Evolutionary conservation across 2,329 filamentous ascomycete species (phyloP).

Genomic region (Nemania diffusa): DNA sequence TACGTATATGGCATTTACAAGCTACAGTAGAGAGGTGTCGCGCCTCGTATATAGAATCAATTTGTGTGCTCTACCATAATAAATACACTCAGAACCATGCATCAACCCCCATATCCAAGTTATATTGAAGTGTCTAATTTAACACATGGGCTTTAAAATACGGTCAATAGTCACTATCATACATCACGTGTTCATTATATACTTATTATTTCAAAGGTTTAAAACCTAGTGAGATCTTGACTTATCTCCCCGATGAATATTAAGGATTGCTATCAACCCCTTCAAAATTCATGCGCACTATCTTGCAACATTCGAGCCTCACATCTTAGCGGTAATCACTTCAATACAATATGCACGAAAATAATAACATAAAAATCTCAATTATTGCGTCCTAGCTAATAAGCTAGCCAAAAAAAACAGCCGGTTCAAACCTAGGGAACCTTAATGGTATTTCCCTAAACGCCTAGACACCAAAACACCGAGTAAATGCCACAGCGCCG

Average conservation of each 20-base stretch:
- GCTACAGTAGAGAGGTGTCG: not conserved
- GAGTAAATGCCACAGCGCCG: not conserved
- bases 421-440: not conserved
- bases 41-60: not conserved
- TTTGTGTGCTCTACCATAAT: not conserved
- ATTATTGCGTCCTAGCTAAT: not conserved
- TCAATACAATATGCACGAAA: not conserved
- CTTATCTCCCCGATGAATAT: too few relatives aligned
- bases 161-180: not conserved
- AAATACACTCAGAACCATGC: too few relatives aligned
- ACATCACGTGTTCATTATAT: too few relatives aligned
- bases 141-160: not conserved
- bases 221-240: too few relatives aligned
- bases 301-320: not conserved
- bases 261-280: too few relatives aligned
- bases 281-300: not conserved
- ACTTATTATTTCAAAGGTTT: too few relatives aligned
- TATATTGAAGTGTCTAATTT: not conserved
- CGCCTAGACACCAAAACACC: constrained; percentile 2
- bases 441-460: not conserved
- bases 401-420: not conserved
- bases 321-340: not conserved
- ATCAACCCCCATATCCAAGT: not conserved
- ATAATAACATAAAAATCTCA: not conserved
- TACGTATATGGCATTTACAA: not conserved